These are phyloP conservation scores for Nepenthes alata DNA, from an alignment of 179 eudicot genomes.

Conservation along the genomic window DNA sequence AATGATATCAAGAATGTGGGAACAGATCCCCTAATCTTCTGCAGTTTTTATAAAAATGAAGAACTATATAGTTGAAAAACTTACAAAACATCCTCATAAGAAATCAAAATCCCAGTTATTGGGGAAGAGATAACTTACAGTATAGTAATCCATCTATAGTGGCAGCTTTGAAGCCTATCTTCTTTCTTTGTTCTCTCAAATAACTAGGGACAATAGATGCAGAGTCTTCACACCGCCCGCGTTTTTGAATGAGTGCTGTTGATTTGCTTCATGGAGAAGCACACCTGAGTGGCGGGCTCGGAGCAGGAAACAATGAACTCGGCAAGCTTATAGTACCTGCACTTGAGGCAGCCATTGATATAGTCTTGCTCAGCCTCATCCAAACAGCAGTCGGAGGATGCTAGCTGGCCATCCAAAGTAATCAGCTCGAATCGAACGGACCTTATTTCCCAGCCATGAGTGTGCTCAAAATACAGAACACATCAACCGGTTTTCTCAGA, in stretches of 20 bases:
- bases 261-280: slow-evolving; percentile 83
- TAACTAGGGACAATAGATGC: slow-evolving; percentile 64
- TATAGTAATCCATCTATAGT: too few relatives aligned
- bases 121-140: too few relatives aligned
- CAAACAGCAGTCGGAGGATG: slow-evolving; percentile 47
- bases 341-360: slow-evolving; percentile 44
- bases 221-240: slow-evolving; percentile 89
- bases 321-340: slow-evolving; percentile 82
- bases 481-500: slow-evolving; percentile 79
- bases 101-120: too few relatives aligned
- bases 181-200: slow-evolving; percentile 32
- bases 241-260: slow-evolving; percentile 97
- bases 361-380: slow-evolving; percentile 56
- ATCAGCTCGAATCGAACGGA: slow-evolving; percentile 75
- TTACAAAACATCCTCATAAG: too few relatives aligned
- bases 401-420: slow-evolving; percentile 73
- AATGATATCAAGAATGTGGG: too few relatives aligned
- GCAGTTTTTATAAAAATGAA: too few relatives aligned
- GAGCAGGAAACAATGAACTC: slow-evolving; percentile 54
- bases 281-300: slow-evolving; percentile 44
- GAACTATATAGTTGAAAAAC: too few relatives aligned
- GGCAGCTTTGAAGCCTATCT: slow-evolving; percentile 24
- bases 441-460: slow-evolving; percentile 91
- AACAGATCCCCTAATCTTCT: too few relatives aligned
- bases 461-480: slow-evolving; percentile 62